A percentile compares a stretch with the other conserved stretches of the same genome.
Conservation (phyloP, 1,284 basidiomycete genomes). For the Ganoderma meredithae region DNA sequence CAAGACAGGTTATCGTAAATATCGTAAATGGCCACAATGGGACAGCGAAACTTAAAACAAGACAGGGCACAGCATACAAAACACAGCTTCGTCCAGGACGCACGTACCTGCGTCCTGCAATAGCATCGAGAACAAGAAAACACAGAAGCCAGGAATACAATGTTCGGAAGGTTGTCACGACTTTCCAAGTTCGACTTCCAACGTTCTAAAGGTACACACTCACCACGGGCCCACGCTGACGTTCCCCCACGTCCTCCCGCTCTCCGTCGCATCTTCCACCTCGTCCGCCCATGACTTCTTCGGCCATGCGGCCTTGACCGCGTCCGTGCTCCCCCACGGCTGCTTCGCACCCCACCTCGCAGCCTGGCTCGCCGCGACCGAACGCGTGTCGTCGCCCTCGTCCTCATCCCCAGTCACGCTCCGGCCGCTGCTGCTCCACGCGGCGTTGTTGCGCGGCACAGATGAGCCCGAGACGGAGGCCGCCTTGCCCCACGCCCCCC, state of each 20-base stretch:
- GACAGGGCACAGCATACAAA: neutral
- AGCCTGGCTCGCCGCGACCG: conserved; percentile 5
- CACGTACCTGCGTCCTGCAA: neutral
- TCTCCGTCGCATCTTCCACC: conserved; percentile 24
- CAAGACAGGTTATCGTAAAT: neutral
- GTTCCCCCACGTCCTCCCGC: conserved; percentile 29
- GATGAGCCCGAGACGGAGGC: conserved; percentile 28
- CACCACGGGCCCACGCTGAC: conserved; percentile 33
- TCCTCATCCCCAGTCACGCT: conserved; percentile 6
- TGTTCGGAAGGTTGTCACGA: neutral
- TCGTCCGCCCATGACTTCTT: conserved; percentile 28
- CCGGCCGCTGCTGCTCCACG: conserved; percentile 26
- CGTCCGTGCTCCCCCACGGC: conserved; percentile 22
- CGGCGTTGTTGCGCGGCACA: conserved; percentile 26
- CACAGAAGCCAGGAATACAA: neutral
- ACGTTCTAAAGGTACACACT: neutral
- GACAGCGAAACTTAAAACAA: neutral
- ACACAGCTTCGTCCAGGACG: neutral
- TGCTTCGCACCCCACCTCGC: conserved; percentile 17
- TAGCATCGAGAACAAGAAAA: neutral
- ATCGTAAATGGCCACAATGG: neutral
- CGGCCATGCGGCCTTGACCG: conserved; percentile 14
- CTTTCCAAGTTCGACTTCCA: neutral
- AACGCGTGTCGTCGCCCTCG: neutral
- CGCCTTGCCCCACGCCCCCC: conserved; percentile 23